Evolutionary conservation across 345 rosid genomes (phyloP).

Genomic region (Dovyalis caffra): DNA sequence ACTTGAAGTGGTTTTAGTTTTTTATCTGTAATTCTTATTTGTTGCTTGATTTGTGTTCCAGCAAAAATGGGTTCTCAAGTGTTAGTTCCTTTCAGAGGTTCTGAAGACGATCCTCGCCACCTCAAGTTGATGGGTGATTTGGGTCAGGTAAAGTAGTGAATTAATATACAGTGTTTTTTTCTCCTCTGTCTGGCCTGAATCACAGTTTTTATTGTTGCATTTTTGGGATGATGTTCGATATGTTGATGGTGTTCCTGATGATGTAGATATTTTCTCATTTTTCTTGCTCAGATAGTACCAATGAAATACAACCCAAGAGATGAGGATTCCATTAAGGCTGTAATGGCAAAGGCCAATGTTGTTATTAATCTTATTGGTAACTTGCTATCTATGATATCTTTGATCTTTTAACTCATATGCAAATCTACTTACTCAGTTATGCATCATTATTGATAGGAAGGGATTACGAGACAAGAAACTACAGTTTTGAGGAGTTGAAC

Average conservation of each 20-base stretch:
- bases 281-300: slow-evolving; percentile 70
- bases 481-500: slow-evolving; percentile 91
- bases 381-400: slow-evolving; percentile 1
- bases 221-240: not conserved
- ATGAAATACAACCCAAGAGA: slow-evolving; percentile 90
- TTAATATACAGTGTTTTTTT: not conserved
- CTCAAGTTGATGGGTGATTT: slow-evolving; percentile 99
- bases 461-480: slow-evolving; percentile 91
- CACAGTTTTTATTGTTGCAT: not conserved
- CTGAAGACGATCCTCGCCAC: slow-evolving; percentile 88
- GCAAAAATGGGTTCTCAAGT: slow-evolving; percentile 98
- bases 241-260: not conserved
- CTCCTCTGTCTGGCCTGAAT: not conserved
- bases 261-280: slow-evolving; percentile 13
- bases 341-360: slow-evolving; percentile 98
- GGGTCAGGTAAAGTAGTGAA: slow-evolving; percentile 65
- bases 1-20: not conserved
- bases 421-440: not conserved
- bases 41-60: slow-evolving; percentile 27
- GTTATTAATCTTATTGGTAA: slow-evolving; percentile 95
- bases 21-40: not conserved
- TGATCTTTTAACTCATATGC: not conserved
- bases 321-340: slow-evolving; percentile 91
- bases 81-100: slow-evolving; percentile 92
- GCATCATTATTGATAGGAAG: slow-evolving; percentile 52